phyloP scores from a whole-genome alignment of 73 alveolate genomes.

The Durusdinium trenchii region DNA sequence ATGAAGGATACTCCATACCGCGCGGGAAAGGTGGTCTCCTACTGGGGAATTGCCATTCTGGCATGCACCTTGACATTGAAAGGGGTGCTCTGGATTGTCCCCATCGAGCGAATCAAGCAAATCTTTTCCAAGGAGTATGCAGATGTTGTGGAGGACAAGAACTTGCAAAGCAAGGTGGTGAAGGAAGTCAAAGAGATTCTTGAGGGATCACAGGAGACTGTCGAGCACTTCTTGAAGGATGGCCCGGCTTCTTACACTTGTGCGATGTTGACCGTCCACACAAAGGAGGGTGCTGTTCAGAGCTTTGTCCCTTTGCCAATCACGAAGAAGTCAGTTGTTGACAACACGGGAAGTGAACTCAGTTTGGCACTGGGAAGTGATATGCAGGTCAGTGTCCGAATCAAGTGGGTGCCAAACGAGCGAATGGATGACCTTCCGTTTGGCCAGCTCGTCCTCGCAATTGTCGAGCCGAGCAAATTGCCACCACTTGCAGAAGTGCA shows the following conservation, averaged over 20 bases:
- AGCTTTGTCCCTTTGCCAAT: constrained; percentile 6
- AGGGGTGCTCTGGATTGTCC: constrained; percentile 84
- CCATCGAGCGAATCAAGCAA: constrained; percentile 71
- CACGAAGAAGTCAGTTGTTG: not conserved
- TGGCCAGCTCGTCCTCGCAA: not conserved
- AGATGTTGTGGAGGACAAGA: constrained; percentile 4
- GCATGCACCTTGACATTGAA: constrained; percentile 43
- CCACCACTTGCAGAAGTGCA: not conserved
- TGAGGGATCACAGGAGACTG: not conserved
- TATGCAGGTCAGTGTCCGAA: not conserved
- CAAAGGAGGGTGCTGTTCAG: not conserved
- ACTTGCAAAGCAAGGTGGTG: not conserved
- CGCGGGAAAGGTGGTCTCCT: not conserved
- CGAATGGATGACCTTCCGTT: not conserved
- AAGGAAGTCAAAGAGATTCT: constrained; percentile 4
- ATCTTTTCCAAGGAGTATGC: constrained; percentile 68
- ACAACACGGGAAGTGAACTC: constrained; percentile 16
- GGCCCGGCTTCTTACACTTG: constrained; percentile 10
- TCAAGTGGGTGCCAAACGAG: not conserved
- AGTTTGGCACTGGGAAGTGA: not conserved
- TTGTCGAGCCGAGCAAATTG: not conserved
- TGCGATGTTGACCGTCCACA: not conserved
- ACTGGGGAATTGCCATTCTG: constrained; percentile 51
- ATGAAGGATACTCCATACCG: constrained; percentile 54
- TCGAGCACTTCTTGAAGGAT: constrained; percentile 12